Evolutionary conservation across 169 alveolate species (phyloP), one percentile per base, ranked within the genome.

Genomic region (Eimeria brunetti): DNA sequence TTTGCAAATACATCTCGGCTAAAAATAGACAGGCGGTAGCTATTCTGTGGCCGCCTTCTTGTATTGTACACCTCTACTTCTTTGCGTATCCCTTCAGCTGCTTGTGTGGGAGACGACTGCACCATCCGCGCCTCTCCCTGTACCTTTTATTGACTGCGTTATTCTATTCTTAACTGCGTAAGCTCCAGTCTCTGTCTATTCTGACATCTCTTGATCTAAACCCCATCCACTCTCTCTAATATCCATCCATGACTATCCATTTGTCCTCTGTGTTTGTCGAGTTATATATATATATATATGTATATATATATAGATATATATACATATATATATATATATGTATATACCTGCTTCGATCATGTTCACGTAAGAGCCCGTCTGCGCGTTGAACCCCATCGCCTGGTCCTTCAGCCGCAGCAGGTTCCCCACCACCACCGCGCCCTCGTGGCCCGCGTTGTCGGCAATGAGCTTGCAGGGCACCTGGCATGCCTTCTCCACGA

Each of bases 361-460:
- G 96, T 99, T 98, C 71, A 98, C 99, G 97, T 97, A 99, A 94
- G 97, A 97, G 22, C 99, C 99, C 89, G 98, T 98, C 84, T 98
- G 98, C 44, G 99, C 99, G 97, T 99, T 99, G 97, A 98, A 99
- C 41, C 99, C 99, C n/a, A 96, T 94, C 20, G 12, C 80, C 30
- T 67, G 7, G 71, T 80, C 76, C 38, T 64, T 92, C 30, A 89
- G 96, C 24, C 97, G 99, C 67, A 98, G 96, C 62, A 99, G 98
- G 75, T 98, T 97, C 49, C 99, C 99, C 75, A 99, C 99, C 62
- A 99, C 98, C 60, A 99, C 99, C 30, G 99, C 97, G 84, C 99
- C 99, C 97, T 99, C 99, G 97, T 97, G 98, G 81, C 99, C 99
- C 46, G 99, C 99, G 97, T 99, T 99, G 88, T 99, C 98, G 22